Percentiles rank a stretch among this genome's conserved stretches.
Evolutionary conservation across 352 stramenopile genomes (phyloP).

Genomic region (Aphanomyces astaci): DNA sequence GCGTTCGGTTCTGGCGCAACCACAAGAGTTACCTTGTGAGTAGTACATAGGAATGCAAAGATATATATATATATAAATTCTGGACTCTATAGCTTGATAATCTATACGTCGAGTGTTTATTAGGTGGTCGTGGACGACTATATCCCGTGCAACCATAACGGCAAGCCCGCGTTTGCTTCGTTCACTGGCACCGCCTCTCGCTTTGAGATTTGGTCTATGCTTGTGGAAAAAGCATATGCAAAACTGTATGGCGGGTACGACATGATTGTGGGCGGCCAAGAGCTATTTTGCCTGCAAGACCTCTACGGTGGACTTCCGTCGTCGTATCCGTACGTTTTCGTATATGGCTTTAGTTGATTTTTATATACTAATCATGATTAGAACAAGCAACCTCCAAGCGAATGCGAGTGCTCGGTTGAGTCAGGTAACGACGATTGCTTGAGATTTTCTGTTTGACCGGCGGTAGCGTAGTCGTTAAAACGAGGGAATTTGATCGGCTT

Average conservation of each 20-base stretch:
- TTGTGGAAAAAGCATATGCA: conserved; percentile 93
- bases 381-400: too few relatives aligned
- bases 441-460: too few relatives aligned
- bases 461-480: conserved; percentile 33
- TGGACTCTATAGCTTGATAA: not conserved
- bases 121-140: conserved; percentile 72
- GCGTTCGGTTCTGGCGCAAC: conserved; percentile 77
- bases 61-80: too few relatives aligned
- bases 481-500: conserved; percentile 60
- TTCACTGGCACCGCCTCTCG: conserved; percentile 74
- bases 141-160: conserved; percentile 74
- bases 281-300: conserved; percentile 66
- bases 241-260: conserved; percentile 90
- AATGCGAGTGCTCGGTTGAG: too few relatives aligned
- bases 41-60: too few relatives aligned
- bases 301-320: conserved; percentile 60
- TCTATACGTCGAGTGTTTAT: not conserved
- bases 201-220: conserved; percentile 89
- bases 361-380: not conserved
- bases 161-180: conserved; percentile 75
- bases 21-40: conserved; percentile 56
- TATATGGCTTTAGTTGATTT: not conserved
- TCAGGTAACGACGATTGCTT: not conserved
- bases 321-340: conserved; percentile 1
- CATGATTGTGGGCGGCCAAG: conserved; percentile 80